Percentiles rank a stretch among this genome's conserved stretches.
These are phyloP conservation scores for Bassia scoparia DNA, from an alignment of 148 eudicot species.

Conservation along the genomic window DNA sequence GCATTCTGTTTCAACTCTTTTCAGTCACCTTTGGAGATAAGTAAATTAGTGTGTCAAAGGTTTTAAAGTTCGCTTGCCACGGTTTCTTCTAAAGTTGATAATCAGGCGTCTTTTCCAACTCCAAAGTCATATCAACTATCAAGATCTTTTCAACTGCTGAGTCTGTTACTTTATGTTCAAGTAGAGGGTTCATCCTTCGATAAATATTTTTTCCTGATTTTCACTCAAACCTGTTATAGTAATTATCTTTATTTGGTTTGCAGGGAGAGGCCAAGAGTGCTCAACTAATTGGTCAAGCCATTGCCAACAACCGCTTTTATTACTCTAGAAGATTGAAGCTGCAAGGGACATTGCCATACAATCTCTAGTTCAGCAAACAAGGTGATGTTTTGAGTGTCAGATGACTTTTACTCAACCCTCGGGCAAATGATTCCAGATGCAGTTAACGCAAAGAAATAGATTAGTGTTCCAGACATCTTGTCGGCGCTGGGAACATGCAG, in stretches of 20 bases:
- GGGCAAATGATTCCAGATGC: constrained; percentile 42
- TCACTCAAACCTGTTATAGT: not conserved
- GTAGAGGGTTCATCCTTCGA: not conserved
- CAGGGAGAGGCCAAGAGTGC: constrained; percentile 99
- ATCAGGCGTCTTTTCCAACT: too few species aligned
- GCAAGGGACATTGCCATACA: constrained; percentile 71
- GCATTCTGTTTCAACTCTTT: too few species aligned
- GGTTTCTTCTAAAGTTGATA: too few species aligned
- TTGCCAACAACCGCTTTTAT: constrained; percentile 90
- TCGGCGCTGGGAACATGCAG: not conserved
- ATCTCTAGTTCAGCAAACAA: constrained; percentile 62
- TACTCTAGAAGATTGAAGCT: constrained; percentile 84
- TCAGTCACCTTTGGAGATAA: too few species aligned
- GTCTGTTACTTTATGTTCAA: too few species aligned
- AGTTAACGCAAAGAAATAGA: constrained; percentile 27
- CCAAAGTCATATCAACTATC: too few species aligned
- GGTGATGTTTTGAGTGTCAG: constrained; percentile 63
- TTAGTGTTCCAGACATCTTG: not conserved
- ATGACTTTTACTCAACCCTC: constrained; percentile 76
- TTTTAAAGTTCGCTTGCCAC: too few species aligned
- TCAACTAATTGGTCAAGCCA: constrained; percentile 86
- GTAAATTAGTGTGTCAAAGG: too few species aligned
- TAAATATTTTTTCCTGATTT: not conserved
- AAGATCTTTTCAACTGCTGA: too few species aligned
- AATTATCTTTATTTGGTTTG: constrained; percentile 7